A percentile compares a stretch with the other conserved stretches of the same genome.
These are phyloP conservation scores for Aureobasidium sp. DNA, from an alignment of 2,329 filamentous ascomycete species.

Conservation along the genomic window DNA sequence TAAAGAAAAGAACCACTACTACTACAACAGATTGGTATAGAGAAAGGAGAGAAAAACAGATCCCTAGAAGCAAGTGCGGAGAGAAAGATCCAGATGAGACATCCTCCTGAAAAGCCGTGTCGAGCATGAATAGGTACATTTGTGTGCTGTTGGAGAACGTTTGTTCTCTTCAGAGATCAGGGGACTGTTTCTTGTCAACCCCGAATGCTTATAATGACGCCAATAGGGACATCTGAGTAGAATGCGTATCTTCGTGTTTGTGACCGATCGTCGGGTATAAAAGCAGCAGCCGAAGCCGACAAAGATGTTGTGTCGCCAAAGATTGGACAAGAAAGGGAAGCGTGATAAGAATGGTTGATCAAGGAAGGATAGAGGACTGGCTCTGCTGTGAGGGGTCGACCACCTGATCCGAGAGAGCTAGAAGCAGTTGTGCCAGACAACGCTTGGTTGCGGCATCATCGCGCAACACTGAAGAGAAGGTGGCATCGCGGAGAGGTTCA, in stretches of 20 bases:
- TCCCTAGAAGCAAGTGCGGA: not conserved
- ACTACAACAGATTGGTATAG: conserved; percentile 12
- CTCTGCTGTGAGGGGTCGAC: conserved; percentile 17
- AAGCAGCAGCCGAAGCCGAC: not conserved
- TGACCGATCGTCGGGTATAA: not conserved
- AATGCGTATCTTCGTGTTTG: not conserved
- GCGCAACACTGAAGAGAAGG: conserved; percentile 90
- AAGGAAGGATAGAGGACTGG: conserved; percentile 13
- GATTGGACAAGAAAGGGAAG: conserved; percentile 11
- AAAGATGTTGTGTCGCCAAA: conserved; percentile 3
- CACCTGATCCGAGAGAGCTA: conserved; percentile 76
- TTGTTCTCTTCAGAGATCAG: not conserved
- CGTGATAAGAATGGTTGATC: not conserved
- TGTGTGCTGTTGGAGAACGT: not conserved
- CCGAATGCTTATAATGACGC: not conserved
- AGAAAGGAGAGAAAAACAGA: conserved; percentile 1
- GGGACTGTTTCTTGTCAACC: not conserved
- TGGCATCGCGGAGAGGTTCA: conserved; percentile 96
- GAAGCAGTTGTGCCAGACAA: conserved; percentile 91
- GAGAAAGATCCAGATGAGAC: conserved; percentile 1
- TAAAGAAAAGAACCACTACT: not conserved
- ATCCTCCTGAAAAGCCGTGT: not conserved
- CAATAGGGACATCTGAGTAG: not conserved
- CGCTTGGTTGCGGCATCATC: conserved; percentile 97
- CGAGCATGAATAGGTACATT: not conserved